Base-by-base conservation (phyloP, 306 rosid genomes). In the Datisca glomerata region DNA sequence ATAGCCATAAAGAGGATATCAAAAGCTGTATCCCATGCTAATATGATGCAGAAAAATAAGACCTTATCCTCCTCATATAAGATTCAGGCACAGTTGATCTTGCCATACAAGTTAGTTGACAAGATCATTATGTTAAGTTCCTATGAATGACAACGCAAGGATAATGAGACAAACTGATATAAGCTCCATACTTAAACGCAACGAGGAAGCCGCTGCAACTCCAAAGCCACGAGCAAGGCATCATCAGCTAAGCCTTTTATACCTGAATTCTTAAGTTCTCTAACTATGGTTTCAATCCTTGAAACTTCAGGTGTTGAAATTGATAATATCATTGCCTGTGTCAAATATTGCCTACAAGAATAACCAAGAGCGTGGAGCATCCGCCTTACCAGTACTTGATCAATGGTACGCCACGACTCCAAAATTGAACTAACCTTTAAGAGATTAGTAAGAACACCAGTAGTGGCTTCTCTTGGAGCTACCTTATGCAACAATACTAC, bases 401-500 rank as follows among this genome's bases (percentile, higher is more conserved):
- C 49, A 24, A 43, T 43, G 45, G 79, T 70, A 18, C 53, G 59
- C 93, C 81, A 83, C 12, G 84, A 80, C 78, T 80, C 93, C 1
- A 89, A 64, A 63, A 80, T 65, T 45, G 60, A 65, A 23, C 66
- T 70, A 46, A 89, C 75, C 67, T 80, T 89, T 33, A 78, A 69
- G 27, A 89, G 95, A 51, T 80, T 84, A 51, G 96, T 80, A 33
- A 89, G 77, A 24, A 89, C 58, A 66, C 92, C 79, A 35, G 98
- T 68, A 8, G 86, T 84, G 45, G 84, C 85, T 75, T 89, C 98
- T 69, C 96, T 80, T 19, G 94, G 98, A 68, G 98, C 93, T 40
- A 86, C 84, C 72, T 72, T 80, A 31, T 80, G 65, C 55, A 80
- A 64, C 60, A 83, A 66, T 35, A 89, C 65, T 11, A 84, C 43